Evolutionary conservation across 2,329 filamentous ascomycete species (phyloP).

Genomic region (Daldinia sp.): DNA sequence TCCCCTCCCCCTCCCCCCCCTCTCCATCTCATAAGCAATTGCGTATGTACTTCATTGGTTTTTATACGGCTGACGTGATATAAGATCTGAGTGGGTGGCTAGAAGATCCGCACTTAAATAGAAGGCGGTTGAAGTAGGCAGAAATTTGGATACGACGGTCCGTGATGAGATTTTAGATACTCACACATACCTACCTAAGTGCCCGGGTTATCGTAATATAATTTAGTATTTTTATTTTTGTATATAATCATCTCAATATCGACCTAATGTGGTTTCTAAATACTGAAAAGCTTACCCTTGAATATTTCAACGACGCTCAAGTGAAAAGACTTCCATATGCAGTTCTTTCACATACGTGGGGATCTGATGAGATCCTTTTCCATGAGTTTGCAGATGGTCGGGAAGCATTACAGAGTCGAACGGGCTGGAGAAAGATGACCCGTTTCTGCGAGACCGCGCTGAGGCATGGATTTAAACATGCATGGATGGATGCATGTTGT

Average conservation of each 20-base stretch:
- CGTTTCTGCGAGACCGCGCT: constrained; percentile 11
- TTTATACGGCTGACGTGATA: not conserved
- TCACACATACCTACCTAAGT: too few species aligned
- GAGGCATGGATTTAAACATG: constrained; percentile 7
- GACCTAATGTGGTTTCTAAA: constrained; percentile 21
- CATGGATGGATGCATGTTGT: constrained; percentile 34
- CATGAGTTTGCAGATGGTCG: constrained; percentile 11
- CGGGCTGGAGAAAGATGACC: constrained; percentile 11
- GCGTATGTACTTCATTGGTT: too few species aligned
- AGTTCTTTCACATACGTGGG: constrained; percentile 26
- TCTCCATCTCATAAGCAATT: too few species aligned
- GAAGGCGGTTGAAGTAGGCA: not conserved
- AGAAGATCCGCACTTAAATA: not conserved
- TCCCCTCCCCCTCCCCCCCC: too few species aligned
- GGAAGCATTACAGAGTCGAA: not conserved
- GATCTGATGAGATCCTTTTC: constrained; percentile 18
- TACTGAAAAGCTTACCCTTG: constrained; percentile 2
- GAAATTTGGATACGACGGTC: not conserved
- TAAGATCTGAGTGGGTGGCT: not conserved
- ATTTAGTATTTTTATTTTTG: not conserved
- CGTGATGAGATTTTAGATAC: not conserved
- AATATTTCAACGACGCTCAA: constrained; percentile 1
- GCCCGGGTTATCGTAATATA: too few species aligned
- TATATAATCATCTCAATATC: not conserved
- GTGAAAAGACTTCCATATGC: constrained; percentile 3